These are phyloP conservation scores for Ilex aquifolium DNA, from an alignment of 257 asterid species.

Conservation along the genomic window DNA sequence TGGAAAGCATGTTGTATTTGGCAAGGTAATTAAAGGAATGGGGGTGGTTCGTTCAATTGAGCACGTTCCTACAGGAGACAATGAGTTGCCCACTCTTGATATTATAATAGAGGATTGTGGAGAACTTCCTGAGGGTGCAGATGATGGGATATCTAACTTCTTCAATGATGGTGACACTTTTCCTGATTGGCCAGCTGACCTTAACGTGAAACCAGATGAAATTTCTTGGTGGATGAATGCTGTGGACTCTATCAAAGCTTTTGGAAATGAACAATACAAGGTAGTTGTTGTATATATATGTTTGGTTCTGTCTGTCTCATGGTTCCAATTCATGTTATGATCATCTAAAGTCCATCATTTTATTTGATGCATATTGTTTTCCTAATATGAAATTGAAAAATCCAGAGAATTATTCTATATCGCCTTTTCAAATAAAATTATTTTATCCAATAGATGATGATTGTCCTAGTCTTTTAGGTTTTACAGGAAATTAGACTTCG, in stretches of 20 bases:
- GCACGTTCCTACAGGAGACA: conserved; percentile 31
- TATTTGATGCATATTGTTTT: too few species aligned
- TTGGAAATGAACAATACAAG: conserved; percentile 37
- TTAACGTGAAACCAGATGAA: conserved; percentile 28
- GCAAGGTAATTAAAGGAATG: conserved; percentile 63
- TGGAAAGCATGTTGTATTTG: conserved; percentile 78
- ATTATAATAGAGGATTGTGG: conserved; percentile 58
- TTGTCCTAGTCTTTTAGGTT: too few species aligned
- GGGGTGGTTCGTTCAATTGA: conserved; percentile 66
- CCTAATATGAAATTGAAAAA: too few species aligned
- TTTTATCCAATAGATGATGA: too few species aligned
- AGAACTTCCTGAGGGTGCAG: conserved; percentile 51
- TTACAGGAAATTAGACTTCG: too few species aligned
- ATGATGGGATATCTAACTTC: conserved; percentile 31
- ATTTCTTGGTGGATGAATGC: conserved; percentile 35
- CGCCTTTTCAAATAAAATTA: too few species aligned
- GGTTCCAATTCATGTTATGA: too few species aligned
- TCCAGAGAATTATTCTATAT: too few species aligned
- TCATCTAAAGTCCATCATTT: too few species aligned
- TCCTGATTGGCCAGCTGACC: conserved; percentile 41
- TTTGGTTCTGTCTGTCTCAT: background rate
- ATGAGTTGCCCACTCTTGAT: conserved; percentile 36
- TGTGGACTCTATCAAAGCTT: conserved; percentile 23
- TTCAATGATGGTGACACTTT: conserved; percentile 35
- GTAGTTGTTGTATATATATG: conserved; percentile 10